Base-by-base conservation (phyloP, 179 eudicot species). In the Camellia oleifera region DNA sequence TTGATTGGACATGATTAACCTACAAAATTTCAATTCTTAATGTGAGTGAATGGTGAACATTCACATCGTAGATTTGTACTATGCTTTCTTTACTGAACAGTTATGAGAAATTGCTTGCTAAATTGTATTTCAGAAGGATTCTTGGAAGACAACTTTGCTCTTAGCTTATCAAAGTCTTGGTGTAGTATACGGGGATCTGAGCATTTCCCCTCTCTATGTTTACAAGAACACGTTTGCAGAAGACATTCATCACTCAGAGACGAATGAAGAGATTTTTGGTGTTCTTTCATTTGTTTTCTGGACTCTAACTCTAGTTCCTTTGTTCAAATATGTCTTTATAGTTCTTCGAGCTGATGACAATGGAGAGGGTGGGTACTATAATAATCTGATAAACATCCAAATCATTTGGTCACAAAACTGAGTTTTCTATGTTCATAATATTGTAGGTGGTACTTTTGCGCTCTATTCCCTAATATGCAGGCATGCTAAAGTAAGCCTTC, bases 311-410 rank as follows among this genome's bases (percentile, higher is more conserved):
- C 87, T 93, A 4, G 83, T 94, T 70, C 97, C 98, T 63, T 85
- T 93, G 68, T 79, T 90, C 89, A 94, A 94, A 77, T 94, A 94
- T 80, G 98, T 94, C 50, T 94, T 94, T 77, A 84, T 94, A 4
- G 98, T 94, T 23, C 92, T 94, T 45, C 82, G 97, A 82, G 97
- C 98, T n/a, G 94, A 94, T 86, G 98, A 94, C 86, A 93, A 93
- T 84, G 96, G 98, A 65, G 97, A 94, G 78, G 99, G 99, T 94
- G 82, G 80, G 85, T 67, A 73, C 44, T 42, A 44, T 6, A 68
- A 53, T 75, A 54, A 13, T 48, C 15, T 72, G 18, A 48, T 15
- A 11, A 15, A 20, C 60, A 64, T 44, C 48, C 18, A 12, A 18
- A 23, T 64, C 20, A 5, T 65, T 53, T 57, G 46, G 2, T 12